Base-by-base conservation (phyloP, 768 basidiomycete genomes). In the Mycena kentingensis region DNA sequence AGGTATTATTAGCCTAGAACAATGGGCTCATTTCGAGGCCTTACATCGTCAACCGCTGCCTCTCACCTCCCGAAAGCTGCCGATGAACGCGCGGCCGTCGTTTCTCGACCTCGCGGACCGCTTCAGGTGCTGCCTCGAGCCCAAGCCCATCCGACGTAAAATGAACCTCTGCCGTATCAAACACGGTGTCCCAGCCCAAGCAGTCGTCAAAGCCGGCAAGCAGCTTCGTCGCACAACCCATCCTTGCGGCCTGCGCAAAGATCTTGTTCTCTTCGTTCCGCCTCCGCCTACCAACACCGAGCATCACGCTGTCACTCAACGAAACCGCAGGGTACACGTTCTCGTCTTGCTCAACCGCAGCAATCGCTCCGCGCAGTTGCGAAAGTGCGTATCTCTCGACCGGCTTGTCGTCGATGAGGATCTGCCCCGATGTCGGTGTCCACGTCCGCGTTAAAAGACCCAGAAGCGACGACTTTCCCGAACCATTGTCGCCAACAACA, bases 1-100 rank as follows among this genome's bases (percentile, higher is more conserved):
- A 29, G 47, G 36, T 46, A 15, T 31, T 7, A 42, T 25, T 36
- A 47, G 32, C 16, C 37, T 8, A 37, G 34, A 21, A 15, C 37
- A 22, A 28, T 35, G 18, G 2, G 1, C 7, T 7, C 39, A 19
- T 19, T 15, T 5, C 27, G 50, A 52, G n/a, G 55, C 16, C 78
- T 46, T 58, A 80, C 81, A 76, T 79, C 6, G 77, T 68, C 8
- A 82, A 55, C 1, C 77, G 70, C 61, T 82, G 82, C 38, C 63
- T 73, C 60, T 82, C 80, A 2, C 78, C 80, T 18, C 70, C 76
- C 44, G 75, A 70, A 52, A 67, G 52, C 50, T 70, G 60, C 48
- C 63, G 46, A 60, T 70, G 67, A 25, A 45, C 38, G 27, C 54
- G 53, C 4, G 70, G 57, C 1, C 69, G 64, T 52, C 73, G 67